phyloP scores from a whole-genome alignment of 1,139 yeast genomes.

The Komagataea norvegica region DNA sequence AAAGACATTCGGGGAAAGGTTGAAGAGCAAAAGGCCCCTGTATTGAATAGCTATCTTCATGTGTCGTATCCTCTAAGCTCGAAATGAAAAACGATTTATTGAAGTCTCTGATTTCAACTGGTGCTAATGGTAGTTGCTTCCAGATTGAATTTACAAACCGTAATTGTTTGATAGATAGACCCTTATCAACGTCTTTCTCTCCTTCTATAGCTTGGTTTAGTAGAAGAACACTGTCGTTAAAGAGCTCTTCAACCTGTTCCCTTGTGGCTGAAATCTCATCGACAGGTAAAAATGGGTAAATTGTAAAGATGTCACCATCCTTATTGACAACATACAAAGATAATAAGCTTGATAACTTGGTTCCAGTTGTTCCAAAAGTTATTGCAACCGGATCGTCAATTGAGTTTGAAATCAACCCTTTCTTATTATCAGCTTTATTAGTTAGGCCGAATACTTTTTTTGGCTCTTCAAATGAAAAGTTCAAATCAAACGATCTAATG shows the following conservation, averaged over 20 bases:
- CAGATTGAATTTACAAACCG: constrained; percentile 27
- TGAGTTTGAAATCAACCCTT: constrained; percentile 27
- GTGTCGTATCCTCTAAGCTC: not conserved
- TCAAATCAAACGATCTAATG: constrained; percentile 34
- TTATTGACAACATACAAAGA: constrained; percentile 44
- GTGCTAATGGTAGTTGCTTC: constrained; percentile 21
- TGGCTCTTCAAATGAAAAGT: constrained; percentile 26
- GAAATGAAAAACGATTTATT: constrained; percentile 9
- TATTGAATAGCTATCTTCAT: constrained; percentile 13
- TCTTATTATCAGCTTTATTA: constrained; percentile 22
- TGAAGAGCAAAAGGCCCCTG: constrained; percentile 51
- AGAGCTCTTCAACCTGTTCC: constrained; percentile 33
- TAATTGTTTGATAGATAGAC: constrained; percentile 28
- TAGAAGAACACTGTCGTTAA: constrained; percentile 38
- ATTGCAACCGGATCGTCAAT: constrained; percentile 40
- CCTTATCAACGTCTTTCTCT: constrained; percentile 12
- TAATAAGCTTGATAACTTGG: constrained; percentile 35
- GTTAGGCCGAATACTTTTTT: constrained; percentile 24
- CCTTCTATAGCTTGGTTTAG: constrained; percentile 24
- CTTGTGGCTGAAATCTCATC: constrained; percentile 32
- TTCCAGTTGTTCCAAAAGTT: constrained; percentile 41
- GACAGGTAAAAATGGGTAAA: constrained; percentile 53
- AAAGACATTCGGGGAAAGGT: constrained; percentile 40
- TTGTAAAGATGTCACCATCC: constrained; percentile 51
- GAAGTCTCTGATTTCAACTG: constrained; percentile 17